phyloP scores from a whole-genome alignment of 352 stramenopile genomes.

The Phytophthora rubi region DNA sequence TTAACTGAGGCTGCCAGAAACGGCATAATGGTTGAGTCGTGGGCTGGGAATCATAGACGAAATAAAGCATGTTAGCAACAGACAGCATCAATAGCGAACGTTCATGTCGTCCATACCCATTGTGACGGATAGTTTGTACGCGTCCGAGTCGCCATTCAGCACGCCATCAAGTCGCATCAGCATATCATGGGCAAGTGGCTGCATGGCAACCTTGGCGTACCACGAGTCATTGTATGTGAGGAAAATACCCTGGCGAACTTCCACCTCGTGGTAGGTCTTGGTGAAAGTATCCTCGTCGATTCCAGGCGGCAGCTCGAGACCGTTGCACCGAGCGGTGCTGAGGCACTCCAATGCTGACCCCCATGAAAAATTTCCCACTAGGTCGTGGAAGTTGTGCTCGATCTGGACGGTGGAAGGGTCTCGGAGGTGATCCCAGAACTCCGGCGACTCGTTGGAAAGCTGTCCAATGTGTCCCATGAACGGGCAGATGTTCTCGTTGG shows the following conservation, averaged over 20 bases:
- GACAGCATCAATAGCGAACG: not conserved
- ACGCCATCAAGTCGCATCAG: constrained; percentile 60
- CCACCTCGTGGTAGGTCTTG: constrained; percentile 79
- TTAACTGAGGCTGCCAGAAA: constrained; percentile 75
- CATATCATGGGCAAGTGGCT: constrained; percentile 80
- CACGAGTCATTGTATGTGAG: constrained; percentile 82
- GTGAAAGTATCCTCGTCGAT: constrained; percentile 79
- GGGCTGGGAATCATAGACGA: constrained; percentile 30
- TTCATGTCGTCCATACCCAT: constrained; percentile 57
- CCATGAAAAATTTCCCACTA: constrained; percentile 87
- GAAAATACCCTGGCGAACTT: constrained; percentile 67
- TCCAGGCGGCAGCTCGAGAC: constrained; percentile 62
- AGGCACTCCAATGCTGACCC: constrained; percentile 80
- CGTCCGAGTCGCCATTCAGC: constrained; percentile 44
- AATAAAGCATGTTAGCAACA: not conserved
- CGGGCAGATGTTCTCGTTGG: constrained; percentile 81
- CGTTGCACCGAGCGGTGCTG: constrained; percentile 83
- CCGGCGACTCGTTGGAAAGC: constrained; percentile 57
- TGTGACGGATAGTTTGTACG: constrained; percentile 73
- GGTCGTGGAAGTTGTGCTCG: constrained; percentile 60
- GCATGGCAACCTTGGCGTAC: constrained; percentile 87
- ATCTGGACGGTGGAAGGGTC: constrained; percentile 54
- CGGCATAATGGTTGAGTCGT: constrained; percentile 90
- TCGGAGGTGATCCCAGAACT: constrained; percentile 61
- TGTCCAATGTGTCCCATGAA: constrained; percentile 78